Percentiles rank a stretch among this genome's conserved stretches.
These are phyloP conservation scores for Colletotrichum sp. DNA, from an alignment of 2,329 filamentous ascomycete genomes.

Conservation along the genomic window DNA sequence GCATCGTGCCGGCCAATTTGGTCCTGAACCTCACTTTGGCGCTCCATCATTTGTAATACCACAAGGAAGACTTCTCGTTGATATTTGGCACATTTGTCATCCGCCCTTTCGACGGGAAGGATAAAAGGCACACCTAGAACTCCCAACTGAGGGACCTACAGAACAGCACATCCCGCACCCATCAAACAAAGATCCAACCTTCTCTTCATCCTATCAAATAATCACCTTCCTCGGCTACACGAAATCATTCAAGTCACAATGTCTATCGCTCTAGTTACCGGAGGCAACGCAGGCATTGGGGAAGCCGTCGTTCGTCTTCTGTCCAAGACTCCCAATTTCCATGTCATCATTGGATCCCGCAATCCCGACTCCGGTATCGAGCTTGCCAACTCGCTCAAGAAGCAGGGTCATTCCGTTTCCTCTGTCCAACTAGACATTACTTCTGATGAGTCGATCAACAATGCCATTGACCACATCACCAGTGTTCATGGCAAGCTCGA, in stretches of 20 bases:
- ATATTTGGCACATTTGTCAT: background rate
- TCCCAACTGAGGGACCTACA: background rate
- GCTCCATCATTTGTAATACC: background rate
- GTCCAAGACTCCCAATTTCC: slow-evolving; percentile 29
- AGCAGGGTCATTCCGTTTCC: slow-evolving; percentile 26
- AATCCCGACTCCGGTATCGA: slow-evolving; percentile 27
- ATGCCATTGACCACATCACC: slow-evolving; percentile 25
- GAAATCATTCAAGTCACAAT: background rate
- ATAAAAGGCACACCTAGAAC: background rate
- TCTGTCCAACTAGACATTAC: slow-evolving; percentile 30
- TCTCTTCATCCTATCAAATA: background rate
- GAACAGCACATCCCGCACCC: background rate
- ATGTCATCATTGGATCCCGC: slow-evolving; percentile 38
- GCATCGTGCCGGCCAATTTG: background rate
- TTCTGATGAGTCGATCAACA: slow-evolving; percentile 30
- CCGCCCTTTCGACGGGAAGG: background rate
- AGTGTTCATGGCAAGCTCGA: slow-evolving; percentile 32
- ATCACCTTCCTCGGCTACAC: background rate
- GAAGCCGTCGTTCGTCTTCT: slow-evolving; percentile 20
- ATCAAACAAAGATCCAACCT: background rate
- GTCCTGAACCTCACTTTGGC: background rate
- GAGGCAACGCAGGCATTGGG: slow-evolving; percentile 15
- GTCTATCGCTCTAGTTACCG: slow-evolving; percentile 8
- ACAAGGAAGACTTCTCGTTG: background rate
- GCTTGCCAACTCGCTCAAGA: slow-evolving; percentile 26